A percentile compares a stretch with the other conserved stretches of the same genome.
These are phyloP conservation scores for Colletotrichum salicis DNA, from an alignment of 2,329 filamentous ascomycete species.

Conservation along the genomic window DNA sequence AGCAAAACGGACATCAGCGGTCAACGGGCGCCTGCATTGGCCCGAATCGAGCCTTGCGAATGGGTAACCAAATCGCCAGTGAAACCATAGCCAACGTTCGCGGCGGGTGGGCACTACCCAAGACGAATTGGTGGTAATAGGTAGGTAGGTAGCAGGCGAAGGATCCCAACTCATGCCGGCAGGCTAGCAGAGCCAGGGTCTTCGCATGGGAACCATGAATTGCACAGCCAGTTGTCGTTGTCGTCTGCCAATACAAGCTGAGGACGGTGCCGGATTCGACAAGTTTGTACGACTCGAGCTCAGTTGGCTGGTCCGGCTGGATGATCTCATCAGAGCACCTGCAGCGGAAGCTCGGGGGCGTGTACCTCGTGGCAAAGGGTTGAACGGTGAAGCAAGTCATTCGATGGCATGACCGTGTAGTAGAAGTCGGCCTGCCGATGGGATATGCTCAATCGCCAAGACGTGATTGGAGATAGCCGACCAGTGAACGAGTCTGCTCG, in stretches of 20 bases:
- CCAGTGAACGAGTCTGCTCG: neutral
- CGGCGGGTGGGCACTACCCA: neutral
- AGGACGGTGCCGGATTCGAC: slow-evolving; percentile 1
- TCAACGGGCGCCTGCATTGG: neutral
- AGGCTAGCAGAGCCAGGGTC: slow-evolving; percentile 2
- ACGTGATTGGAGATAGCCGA: slow-evolving; percentile 16
- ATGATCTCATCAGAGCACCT: slow-evolving; percentile 22
- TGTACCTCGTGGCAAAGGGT: neutral
- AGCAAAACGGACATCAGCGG: neutral
- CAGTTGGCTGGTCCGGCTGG: neutral
- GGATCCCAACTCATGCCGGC: neutral
- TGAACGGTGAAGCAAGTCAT: neutral
- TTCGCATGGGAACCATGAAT: neutral
- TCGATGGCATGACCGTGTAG: neutral
- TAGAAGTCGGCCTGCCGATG: neutral
- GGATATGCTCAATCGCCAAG: slow-evolving; percentile 15
- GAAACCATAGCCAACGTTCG: neutral
- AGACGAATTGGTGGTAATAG: neutral
- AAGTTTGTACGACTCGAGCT: slow-evolving; percentile 10
- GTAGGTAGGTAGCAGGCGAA: neutral
- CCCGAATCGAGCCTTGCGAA: neutral
- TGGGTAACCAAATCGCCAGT: neutral
- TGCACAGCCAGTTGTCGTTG: neutral
- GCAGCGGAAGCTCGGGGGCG: neutral
- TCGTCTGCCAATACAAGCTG: neutral